These are phyloP conservation scores for Globisporangium barbulae DNA, from an alignment of 352 stramenopile species.

Conservation along the genomic window DNA sequence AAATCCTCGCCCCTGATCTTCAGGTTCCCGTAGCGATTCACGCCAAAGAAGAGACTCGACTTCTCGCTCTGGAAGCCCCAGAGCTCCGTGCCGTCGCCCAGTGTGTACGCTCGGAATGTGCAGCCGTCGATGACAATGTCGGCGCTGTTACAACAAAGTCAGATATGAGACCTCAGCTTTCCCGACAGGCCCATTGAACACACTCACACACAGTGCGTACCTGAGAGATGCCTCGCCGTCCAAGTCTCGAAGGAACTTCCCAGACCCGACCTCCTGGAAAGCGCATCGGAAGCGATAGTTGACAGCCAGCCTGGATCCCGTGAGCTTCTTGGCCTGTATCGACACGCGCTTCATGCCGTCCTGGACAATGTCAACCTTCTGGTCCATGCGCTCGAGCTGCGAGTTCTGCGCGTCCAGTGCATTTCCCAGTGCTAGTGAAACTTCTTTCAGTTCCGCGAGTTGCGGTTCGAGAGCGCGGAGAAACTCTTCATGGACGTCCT, in stretches of 20 bases:
- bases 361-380: slow-evolving; percentile 59
- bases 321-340: slow-evolving; percentile 57
- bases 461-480: slow-evolving; percentile 51
- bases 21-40: slow-evolving; percentile 67
- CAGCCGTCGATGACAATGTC: slow-evolving; percentile 60
- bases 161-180: background rate
- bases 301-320: slow-evolving; percentile 32
- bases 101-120: slow-evolving; percentile 68
- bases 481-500: slow-evolving; percentile 44
- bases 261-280: slow-evolving; percentile 54
- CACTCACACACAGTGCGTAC: slow-evolving; percentile 22
- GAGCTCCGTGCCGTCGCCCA: slow-evolving; percentile 70
- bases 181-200: background rate
- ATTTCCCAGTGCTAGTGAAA: slow-evolving; percentile 53
- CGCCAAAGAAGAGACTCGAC: slow-evolving; percentile 59
- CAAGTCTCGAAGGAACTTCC: slow-evolving; percentile 51
- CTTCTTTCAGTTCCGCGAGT: slow-evolving; percentile 63
- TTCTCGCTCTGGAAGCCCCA: slow-evolving; percentile 80
- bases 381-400: slow-evolving; percentile 56
- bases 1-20: slow-evolving; percentile 60
- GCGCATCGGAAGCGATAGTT: slow-evolving; percentile 67
- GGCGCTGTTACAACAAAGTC: slow-evolving; percentile 30
- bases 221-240: slow-evolving; percentile 56
- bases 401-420: slow-evolving; percentile 61
- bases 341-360: slow-evolving; percentile 70